Conservation (phyloP, 371 early-diverging fungal species). For the Nematocida sp. region DNA sequence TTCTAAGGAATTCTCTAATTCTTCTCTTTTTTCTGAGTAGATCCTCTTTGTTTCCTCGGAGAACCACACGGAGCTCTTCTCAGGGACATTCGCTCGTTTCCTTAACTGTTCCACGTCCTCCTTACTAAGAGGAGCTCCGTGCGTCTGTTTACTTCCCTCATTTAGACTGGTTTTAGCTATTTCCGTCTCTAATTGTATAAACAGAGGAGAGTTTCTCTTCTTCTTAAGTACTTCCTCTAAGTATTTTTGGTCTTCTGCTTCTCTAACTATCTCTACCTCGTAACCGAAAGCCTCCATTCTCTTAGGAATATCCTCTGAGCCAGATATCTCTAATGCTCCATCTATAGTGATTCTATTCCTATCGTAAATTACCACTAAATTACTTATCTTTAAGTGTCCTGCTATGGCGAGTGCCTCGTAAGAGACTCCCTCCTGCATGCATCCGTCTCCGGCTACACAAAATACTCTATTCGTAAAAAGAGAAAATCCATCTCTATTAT, state of each 20-base stretch:
- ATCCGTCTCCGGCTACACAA: constrained; percentile 89
- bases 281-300: constrained; percentile 88
- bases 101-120: constrained; percentile 77
- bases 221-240: constrained; percentile 68
- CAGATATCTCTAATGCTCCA: constrained; percentile 74
- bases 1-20: constrained; percentile 70
- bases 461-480: constrained; percentile 79
- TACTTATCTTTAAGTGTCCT: constrained; percentile 88
- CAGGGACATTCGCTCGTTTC: constrained; percentile 73
- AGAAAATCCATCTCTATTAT: constrained; percentile 76
- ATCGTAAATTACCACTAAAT: constrained; percentile 89
- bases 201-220: constrained; percentile 70
- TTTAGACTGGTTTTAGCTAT: constrained; percentile 77
- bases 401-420: constrained; percentile 92
- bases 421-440: constrained; percentile 94
- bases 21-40: constrained; percentile 69
- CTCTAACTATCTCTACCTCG: constrained; percentile 77
- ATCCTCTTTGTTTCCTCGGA: constrained; percentile 70
- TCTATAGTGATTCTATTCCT: constrained; percentile 91
- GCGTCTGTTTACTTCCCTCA: constrained; percentile 79
- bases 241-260: constrained; percentile 76
- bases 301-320: constrained; percentile 82
- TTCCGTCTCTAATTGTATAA: constrained; percentile 67
- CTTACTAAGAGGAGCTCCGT: constrained; percentile 77
- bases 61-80: constrained; percentile 8